phyloP scores from a whole-genome alignment of 371 early-diverging fungal genomes.

The Mortierella sp. region DNA sequence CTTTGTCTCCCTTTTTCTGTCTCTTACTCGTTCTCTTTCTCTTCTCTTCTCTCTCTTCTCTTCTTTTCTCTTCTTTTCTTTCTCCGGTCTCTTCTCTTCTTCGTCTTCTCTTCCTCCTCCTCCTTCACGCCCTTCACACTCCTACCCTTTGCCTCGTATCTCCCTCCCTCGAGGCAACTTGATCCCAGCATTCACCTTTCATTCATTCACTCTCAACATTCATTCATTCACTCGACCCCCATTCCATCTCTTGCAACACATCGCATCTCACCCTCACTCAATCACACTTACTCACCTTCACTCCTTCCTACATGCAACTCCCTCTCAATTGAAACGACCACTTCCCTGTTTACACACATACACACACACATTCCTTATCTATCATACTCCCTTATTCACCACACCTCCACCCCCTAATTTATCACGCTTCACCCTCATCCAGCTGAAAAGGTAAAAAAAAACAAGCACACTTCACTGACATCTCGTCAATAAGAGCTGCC shows the following conservation, averaged over 20 bases:
- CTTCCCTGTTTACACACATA: neutral
- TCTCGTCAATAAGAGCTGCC: neutral
- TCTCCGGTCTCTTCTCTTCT: neutral
- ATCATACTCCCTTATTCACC: neutral
- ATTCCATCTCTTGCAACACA: neutral
- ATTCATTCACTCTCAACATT: neutral
- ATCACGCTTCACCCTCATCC: neutral
- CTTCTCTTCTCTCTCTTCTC: neutral
- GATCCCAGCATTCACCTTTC: neutral
- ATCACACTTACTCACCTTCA: too few species aligned
- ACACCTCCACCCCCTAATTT: neutral
- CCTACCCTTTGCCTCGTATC: neutral
- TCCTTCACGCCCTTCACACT: neutral
- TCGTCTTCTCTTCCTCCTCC: neutral
- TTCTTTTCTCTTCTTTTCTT: neutral
- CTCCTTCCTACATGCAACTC: slow-evolving; percentile 7
- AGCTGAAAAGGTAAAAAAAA: neutral
- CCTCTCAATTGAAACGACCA: neutral
- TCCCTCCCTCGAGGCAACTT: neutral
- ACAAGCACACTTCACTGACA: too few species aligned
- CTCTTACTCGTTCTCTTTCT: neutral
- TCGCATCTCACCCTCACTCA: neutral
- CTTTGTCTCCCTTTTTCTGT: neutral
- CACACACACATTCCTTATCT: too few species aligned
- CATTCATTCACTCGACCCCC: neutral